A percentile compares a stretch with the other conserved stretches of the same genome.
Conservation (phyloP, 1,284 basidiomycete species). For the Ustilago sp. region DNA sequence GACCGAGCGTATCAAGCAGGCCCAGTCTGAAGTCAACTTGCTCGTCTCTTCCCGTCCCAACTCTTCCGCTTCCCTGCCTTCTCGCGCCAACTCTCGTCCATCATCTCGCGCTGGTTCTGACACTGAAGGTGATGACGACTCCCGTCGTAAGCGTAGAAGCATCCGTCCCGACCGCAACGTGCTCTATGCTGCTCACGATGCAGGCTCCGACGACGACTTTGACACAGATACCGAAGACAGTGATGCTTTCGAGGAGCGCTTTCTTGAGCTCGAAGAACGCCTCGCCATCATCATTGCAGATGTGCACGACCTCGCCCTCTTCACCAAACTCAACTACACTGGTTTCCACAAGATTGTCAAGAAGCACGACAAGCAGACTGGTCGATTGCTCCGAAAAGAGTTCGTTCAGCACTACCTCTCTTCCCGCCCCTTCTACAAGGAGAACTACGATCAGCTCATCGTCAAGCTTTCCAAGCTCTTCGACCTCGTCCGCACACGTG, state of each 20-base stretch:
- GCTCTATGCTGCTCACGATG: conserved; percentile 71
- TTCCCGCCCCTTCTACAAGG: conserved; percentile 93
- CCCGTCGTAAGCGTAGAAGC: conserved; percentile 28
- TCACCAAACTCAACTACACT: conserved; percentile 89
- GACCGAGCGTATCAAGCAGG: conserved; percentile 67
- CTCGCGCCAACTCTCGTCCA: conserved; percentile 39
- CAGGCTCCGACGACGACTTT: conserved; percentile 72
- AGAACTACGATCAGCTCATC: conserved; percentile 82
- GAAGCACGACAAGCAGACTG: conserved; percentile 83
- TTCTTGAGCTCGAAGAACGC: conserved; percentile 90
- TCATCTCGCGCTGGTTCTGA: conserved; percentile 44
- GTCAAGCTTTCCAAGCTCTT: conserved; percentile 96
- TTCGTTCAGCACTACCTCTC: conserved; percentile 91
- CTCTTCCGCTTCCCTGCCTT: conserved; percentile 56
- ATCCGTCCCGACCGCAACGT: conserved; percentile 72
- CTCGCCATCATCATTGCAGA: conserved; percentile 96
- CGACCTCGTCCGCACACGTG: conserved; percentile 93
- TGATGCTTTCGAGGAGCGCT: conserved; percentile 85
- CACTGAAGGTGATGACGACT: conserved; percentile 26
- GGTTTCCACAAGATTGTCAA: conserved; percentile 99
- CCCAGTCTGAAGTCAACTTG: conserved; percentile 67
- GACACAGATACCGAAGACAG: conserved; percentile 77
- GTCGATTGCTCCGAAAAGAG: conserved; percentile 74
- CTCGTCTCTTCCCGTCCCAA: conserved; percentile 62
- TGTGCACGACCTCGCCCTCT: conserved; percentile 95